Evolutionary conservation across 768 basidiomycete species (phyloP).

Genomic region (Termitomyces sp.): DNA sequence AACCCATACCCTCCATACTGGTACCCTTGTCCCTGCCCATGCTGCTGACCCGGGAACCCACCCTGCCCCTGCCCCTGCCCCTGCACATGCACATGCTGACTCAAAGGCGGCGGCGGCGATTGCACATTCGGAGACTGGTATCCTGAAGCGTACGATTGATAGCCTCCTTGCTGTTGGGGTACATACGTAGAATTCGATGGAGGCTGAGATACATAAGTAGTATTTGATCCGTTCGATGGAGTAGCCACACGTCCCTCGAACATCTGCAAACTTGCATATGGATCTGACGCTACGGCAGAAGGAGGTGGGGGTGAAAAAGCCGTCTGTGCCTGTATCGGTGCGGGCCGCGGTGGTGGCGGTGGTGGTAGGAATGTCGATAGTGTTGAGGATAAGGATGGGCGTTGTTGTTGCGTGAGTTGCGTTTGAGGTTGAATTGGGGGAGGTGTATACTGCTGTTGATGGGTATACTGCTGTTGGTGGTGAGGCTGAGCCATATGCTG

Average conservation of each 20-base stretch:
- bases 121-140: neutral
- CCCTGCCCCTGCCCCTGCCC: neutral
- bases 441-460: neutral
- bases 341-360: slow-evolving; percentile 16
- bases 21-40: neutral
- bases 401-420: neutral
- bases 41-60: neutral
- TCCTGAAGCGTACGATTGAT: neutral
- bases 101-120: neutral
- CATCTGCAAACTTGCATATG: slow-evolving; percentile 35
- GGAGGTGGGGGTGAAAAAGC: neutral
- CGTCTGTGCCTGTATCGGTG: slow-evolving; percentile 18
- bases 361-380: neutral
- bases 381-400: slow-evolving; percentile 20
- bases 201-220: neutral
- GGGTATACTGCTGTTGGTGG: slow-evolving; percentile 16
- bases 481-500: slow-evolving; percentile 19
- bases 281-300: slow-evolving; percentile 26
- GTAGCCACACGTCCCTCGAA: slow-evolving; percentile 22
- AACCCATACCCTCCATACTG: neutral
- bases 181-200: neutral
- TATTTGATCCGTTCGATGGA: neutral
- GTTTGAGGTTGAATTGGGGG: neutral
- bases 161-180: neutral
- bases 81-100: neutral